phyloP scores from a whole-genome alignment of 768 basidiomycete species.

The Melanogaster broomeanus region DNA sequence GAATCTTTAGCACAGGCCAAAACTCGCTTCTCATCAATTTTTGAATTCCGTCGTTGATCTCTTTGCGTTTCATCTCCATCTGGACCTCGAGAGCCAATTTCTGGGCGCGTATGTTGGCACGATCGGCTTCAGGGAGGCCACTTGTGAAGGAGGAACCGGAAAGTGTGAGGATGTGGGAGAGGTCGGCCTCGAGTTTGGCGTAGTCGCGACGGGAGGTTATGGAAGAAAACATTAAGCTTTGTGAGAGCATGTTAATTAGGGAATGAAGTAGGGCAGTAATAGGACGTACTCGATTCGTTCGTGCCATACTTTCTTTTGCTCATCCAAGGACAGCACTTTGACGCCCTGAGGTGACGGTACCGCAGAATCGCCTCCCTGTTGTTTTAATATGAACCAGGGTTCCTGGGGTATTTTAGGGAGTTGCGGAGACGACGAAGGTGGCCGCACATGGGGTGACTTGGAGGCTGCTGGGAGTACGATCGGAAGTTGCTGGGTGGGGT shows the following conservation, averaged over 20 bases:
- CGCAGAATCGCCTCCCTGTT: slow-evolving; percentile 3
- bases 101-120: slow-evolving; percentile 22
- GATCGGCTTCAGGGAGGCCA: slow-evolving; percentile 27
- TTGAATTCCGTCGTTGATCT: slow-evolving; percentile 30
- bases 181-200: slow-evolving; percentile 33
- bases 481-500: not conserved
- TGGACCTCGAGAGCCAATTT: slow-evolving; percentile 23
- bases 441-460: slow-evolving; percentile 17
- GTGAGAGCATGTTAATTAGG: not conserved
- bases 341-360: slow-evolving; percentile 1
- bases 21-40: slow-evolving; percentile 37
- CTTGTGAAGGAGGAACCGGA: slow-evolving; percentile 23
- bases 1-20: slow-evolving; percentile 39
- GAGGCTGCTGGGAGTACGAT: slow-evolving; percentile 13
- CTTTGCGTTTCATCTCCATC: slow-evolving; percentile 32
- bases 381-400: slow-evolving; percentile 20
- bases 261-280: not conserved
- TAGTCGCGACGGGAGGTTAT: slow-evolving; percentile 36
- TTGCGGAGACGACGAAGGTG: slow-evolving; percentile 17
- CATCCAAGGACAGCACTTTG: slow-evolving; percentile 33
- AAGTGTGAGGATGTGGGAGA: slow-evolving; percentile 27
- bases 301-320: slow-evolving; percentile 40
- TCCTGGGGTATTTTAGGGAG: slow-evolving; percentile 18
- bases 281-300: slow-evolving; percentile 41
- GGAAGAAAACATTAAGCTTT: slow-evolving; percentile 38